These are phyloP conservation scores for Forsythia viridissima DNA, from an alignment of 257 asterid genomes.

Conservation along the genomic window DNA sequence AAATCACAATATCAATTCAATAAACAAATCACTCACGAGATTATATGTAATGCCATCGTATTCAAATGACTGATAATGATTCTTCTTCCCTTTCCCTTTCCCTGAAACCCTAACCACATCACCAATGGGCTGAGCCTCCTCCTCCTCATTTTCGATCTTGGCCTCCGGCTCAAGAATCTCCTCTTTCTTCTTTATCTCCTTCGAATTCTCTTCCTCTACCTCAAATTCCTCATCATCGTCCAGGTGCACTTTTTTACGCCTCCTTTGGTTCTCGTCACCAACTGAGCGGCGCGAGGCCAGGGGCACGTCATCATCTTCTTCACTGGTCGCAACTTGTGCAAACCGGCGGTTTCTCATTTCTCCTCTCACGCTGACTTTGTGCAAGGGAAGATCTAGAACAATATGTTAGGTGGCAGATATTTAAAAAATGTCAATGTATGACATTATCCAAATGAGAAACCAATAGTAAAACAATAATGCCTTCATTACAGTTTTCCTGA, in stretches of 20 bases:
- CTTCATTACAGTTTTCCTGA: too few species aligned
- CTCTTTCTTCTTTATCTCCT: not conserved
- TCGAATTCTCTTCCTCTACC: not conserved
- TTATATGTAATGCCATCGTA: constrained; percentile 46
- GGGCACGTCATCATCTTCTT: not conserved
- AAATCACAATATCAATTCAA: not conserved
- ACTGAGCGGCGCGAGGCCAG: constrained; percentile 3
- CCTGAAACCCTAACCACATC: constrained; percentile 47
- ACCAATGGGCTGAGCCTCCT: constrained; percentile 46
- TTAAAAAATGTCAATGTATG: too few species aligned
- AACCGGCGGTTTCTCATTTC: not conserved
- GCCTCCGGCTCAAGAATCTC: not conserved
- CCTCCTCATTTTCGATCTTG: constrained; percentile 14
- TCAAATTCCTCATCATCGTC: not conserved
- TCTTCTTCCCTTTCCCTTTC: constrained; percentile 36
- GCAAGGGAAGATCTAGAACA: not conserved
- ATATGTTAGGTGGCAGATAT: too few species aligned
- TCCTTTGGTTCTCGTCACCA: constrained; percentile 16
- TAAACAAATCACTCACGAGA: constrained; percentile 30
- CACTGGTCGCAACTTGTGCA: not conserved
- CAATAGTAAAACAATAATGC: too few species aligned
- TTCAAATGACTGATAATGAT: constrained; percentile 37
- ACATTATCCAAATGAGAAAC: too few species aligned
- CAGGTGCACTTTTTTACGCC: constrained; percentile 30
- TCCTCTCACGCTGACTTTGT: not conserved